phyloP scores from a whole-genome alignment of 1,284 basidiomycete species.

The Hymenochaete sp. region DNA sequence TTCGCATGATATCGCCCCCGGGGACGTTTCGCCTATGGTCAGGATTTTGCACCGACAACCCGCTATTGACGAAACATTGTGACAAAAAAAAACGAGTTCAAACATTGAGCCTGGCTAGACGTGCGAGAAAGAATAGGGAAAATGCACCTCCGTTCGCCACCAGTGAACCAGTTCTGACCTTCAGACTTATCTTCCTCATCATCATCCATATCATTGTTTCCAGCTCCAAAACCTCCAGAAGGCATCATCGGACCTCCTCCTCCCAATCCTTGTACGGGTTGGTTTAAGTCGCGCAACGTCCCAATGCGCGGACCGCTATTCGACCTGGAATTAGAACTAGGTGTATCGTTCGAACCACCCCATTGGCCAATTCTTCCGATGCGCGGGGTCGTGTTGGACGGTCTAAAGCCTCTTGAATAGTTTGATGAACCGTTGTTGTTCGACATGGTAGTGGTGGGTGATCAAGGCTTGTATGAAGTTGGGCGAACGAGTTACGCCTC shows the following conservation, averaged over 20 bases:
- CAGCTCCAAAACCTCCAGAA: conserved; percentile 1
- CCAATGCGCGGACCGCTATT: conserved; percentile 10
- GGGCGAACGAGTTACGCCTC: too few species aligned
- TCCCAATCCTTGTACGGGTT: too few species aligned
- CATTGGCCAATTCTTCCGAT: conserved; percentile 17
- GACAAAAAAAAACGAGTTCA: conserved; percentile 5
- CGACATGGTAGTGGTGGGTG: conserved; percentile 8
- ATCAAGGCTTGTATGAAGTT: too few species aligned
- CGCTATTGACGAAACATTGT: conserved; percentile 42
- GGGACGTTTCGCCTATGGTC: conserved; percentile 39
- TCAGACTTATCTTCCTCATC: conserved; percentile 39
- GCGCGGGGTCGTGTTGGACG: conserved; percentile 12
- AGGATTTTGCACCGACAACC: conserved; percentile 86
- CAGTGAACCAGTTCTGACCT: conserved; percentile 70
- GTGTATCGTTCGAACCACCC: conserved; percentile 4
- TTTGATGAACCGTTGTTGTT: conserved; percentile 3
- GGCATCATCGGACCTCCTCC: background rate
- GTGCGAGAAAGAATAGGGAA: background rate
- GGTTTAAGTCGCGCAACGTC: conserved; percentile 10
- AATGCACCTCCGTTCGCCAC: conserved; percentile 75
- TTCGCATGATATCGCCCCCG: conserved; percentile 65
- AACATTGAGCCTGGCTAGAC: background rate
- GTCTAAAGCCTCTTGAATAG: background rate
- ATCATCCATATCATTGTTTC: conserved; percentile 37
- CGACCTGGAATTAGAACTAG: conserved; percentile 9